A percentile compares a stretch with the other conserved stretches of the same genome.
These are phyloP conservation scores for Grigorovia humatica DNA, from an alignment of 805 yeast species.

Conservation along the genomic window DNA sequence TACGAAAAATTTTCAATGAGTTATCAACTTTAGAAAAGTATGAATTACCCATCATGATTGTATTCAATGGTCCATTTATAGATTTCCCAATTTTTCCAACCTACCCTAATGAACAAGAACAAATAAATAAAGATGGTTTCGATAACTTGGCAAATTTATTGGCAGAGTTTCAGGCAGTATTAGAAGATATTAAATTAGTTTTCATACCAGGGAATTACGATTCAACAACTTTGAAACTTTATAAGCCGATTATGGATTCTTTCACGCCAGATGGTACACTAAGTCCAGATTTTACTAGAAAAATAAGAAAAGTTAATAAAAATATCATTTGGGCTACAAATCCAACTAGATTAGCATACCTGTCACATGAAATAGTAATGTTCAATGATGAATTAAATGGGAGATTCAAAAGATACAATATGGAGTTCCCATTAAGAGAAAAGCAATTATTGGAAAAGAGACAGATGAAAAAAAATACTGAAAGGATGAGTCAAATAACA, in stretches of 20 bases:
- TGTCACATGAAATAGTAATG: slow-evolving; percentile 74
- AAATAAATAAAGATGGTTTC: slow-evolving; percentile 54
- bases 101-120: slow-evolving; percentile 42
- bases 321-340: slow-evolving; percentile 57
- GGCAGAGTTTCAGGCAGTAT: slow-evolving; percentile 31
- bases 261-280: slow-evolving; percentile 70
- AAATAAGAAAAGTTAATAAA: slow-evolving; percentile 50
- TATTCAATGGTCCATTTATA: slow-evolving; percentile 73
- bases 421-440: slow-evolving; percentile 37
- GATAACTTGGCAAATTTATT: slow-evolving; percentile 63
- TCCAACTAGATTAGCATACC: slow-evolving; percentile 67
- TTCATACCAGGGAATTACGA: slow-evolving; percentile 87
- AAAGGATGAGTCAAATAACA: slow-evolving; percentile 10
- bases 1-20: slow-evolving; percentile 49
- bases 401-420: slow-evolving; percentile 60
- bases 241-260: not conserved
- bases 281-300: slow-evolving; percentile 60
- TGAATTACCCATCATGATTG: slow-evolving; percentile 57
- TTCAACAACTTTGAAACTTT: slow-evolving; percentile 2
- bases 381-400: slow-evolving; percentile 63
- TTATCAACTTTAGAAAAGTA: slow-evolving; percentile 31
- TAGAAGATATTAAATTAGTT: slow-evolving; percentile 39
- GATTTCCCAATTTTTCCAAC: slow-evolving; percentile 54
- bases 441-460: slow-evolving; percentile 8
- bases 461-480: slow-evolving; percentile 4